Evolutionary conservation across 1,139 yeast species (phyloP), one percentile per base, ranked within the genome.

Genomic region (Saccharomycopsis phalli): DNA sequence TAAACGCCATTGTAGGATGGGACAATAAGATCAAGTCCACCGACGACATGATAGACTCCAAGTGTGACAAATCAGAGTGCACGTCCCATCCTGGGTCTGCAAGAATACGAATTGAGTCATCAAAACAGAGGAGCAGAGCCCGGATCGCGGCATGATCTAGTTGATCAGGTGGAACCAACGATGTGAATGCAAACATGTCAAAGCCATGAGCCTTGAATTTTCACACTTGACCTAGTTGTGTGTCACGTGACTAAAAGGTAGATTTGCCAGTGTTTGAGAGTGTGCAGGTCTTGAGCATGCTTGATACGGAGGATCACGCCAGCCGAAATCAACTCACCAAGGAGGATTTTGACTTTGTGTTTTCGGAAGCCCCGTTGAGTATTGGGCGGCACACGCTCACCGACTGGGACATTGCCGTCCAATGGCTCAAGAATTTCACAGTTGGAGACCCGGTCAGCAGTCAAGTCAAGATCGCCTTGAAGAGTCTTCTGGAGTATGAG

Each of bases 21-120:
- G 97, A 87, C 16, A 91, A 61, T 4, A 91, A 57, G 2, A 91
- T 72, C 25, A 81, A 61, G 53, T 84, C 86, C 4, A 81, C 68
- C 29, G 71, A 69, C 17, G 72, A 63, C 44, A 61, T 66, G 49
- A 60, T 57, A 39, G 57, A 62, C 60, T 66, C 76, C 59, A 68
- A 65, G 61, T 53, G 66, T 21, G 48, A 58, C 54, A 56, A 59
- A 61, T 51, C 69, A 50, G 53, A 63, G 50, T 50, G 56, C 47
- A 83, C 81, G 51, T 74, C 72, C 88, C 88, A 81, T 3, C 79
- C 73, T 0, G 88, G 88, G 50, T 81, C 93, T n/a, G 46, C 47
- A 17, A 44, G 38, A 11, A 44, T 34, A 22, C 35, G 23, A 4
- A 44, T 31, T 14, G 38, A 66, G 38, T 60, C 61, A 21, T 63